Evolutionary conservation across 192 early-diverging fungal genomes (phyloP).

Genomic region (Cladochytrium replicatum): DNA sequence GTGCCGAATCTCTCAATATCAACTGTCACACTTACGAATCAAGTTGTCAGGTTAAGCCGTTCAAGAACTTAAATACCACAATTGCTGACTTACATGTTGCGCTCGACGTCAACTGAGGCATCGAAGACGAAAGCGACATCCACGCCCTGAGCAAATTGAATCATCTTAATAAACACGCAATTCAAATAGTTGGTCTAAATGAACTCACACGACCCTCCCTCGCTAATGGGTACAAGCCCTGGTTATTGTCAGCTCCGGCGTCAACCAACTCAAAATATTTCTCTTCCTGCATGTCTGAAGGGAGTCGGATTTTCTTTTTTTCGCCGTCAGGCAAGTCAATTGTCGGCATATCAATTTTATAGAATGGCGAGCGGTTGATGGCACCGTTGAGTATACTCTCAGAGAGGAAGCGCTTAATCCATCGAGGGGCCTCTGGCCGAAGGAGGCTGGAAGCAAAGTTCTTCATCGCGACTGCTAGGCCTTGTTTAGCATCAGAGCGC

Average conservation of each 20-base stretch:
- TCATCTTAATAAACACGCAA: too few species aligned
- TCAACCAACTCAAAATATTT: too few species aligned
- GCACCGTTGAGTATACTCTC: too few species aligned
- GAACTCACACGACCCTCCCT: conserved; percentile 52
- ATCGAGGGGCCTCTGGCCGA: conserved; percentile 3
- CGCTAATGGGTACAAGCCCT: conserved; percentile 63
- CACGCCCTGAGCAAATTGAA: too few species aligned
- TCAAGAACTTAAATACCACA: too few species aligned
- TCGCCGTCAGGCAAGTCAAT: too few species aligned
- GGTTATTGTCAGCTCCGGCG: conserved; percentile 60
- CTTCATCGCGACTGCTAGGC: background rate
- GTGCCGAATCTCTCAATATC: conserved; percentile 5
- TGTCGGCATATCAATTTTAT: too few species aligned
- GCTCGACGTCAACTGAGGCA: conserved; percentile 59
- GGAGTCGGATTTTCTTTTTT: too few species aligned
- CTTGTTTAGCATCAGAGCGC: conserved; percentile 1
- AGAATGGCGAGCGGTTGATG: too few species aligned
- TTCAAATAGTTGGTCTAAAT: too few species aligned
- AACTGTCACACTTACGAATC: background rate
- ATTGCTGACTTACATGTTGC: conserved; percentile 20
- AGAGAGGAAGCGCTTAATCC: conserved; percentile 8
- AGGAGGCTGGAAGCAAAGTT: conserved; percentile 3
- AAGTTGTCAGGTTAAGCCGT: background rate
- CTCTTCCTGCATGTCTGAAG: conserved; percentile 74
- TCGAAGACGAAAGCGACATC: conserved; percentile 70